These are phyloP conservation scores for Gentiana macrophylla DNA, from an alignment of 257 asterid genomes.

Conservation along the genomic window DNA sequence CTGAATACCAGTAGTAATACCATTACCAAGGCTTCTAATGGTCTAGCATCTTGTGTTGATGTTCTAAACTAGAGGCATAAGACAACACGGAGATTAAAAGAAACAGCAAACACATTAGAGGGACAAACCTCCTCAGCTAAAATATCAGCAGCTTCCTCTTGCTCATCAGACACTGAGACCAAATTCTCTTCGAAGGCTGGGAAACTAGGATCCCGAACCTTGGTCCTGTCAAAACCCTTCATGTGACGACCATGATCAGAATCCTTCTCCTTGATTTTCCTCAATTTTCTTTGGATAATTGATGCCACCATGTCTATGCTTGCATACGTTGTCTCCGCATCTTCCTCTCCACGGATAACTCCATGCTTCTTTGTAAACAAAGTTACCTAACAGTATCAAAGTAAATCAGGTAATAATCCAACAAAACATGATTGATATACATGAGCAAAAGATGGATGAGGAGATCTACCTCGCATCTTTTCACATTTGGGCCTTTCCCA, in stretches of 20 bases:
- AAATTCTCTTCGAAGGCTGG: constrained; percentile 25
- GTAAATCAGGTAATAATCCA: not conserved
- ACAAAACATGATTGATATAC: not conserved
- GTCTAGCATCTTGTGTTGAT: no score
- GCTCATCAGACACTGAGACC: constrained; percentile 30
- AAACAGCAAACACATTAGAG: not conserved
- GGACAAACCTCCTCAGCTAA: constrained; percentile 43
- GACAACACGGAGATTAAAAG: not conserved
- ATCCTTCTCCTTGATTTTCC: constrained; percentile 95
- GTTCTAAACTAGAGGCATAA: not conserved
- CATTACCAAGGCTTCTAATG: no score
- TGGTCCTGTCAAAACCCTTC: constrained; percentile 68
- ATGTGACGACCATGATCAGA: constrained; percentile 90
- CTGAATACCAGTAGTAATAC: no score
- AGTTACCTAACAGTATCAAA: constrained; percentile 39
- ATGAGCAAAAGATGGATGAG: not conserved
- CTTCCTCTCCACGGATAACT: constrained; percentile 85
- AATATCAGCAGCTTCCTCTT: constrained; percentile 15
- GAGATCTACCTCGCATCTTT: constrained; percentile 69
- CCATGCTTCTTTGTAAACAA: constrained; percentile 88
- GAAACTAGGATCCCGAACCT: constrained; percentile 45
- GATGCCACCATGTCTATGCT: constrained; percentile 82
- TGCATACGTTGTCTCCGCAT: constrained; percentile 59
- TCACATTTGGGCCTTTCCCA: constrained; percentile 76
- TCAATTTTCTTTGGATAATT: constrained; percentile 70